Percentiles rank a stretch among this genome's conserved stretches.
These are phyloP conservation scores for Fusarium caatingaense DNA, from an alignment of 2,329 filamentous ascomycete species.

Conservation along the genomic window DNA sequence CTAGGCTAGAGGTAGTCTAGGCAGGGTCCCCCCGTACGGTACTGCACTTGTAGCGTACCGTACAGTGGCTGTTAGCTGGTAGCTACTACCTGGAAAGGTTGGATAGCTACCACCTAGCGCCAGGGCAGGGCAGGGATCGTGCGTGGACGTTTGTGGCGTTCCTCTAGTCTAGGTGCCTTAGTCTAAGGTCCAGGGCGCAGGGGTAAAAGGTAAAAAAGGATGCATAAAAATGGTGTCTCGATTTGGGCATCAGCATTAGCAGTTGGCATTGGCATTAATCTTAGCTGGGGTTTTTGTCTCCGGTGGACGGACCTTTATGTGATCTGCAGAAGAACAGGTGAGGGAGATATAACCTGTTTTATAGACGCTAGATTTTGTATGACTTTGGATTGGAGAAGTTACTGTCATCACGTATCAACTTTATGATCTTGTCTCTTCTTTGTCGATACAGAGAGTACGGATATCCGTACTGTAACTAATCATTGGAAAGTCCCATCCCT, in stretches of 20 bases:
- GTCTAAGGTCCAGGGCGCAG: constrained; percentile 11
- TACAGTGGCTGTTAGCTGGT: neutral
- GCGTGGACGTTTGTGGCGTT: constrained; percentile 34
- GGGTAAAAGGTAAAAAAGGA: constrained; percentile 18
- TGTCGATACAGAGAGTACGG: neutral
- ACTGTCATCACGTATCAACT: neutral
- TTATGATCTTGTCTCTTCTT: neutral
- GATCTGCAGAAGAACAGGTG: constrained; percentile 21
- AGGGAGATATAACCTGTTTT: constrained; percentile 5
- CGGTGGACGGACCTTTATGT: constrained; percentile 36
- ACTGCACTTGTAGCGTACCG: constrained; percentile 2
- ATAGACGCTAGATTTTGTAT: neutral
- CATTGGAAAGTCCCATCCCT: neutral
- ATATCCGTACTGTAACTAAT: neutral
- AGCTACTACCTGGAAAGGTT: constrained; percentile 4
- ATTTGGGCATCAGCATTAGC: constrained; percentile 14
- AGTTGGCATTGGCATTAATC: constrained; percentile 3
- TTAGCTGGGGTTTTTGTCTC: neutral
- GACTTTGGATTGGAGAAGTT: neutral
- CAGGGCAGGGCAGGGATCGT: constrained; percentile 13
- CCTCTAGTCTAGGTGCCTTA: neutral
- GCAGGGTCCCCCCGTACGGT: neutral
- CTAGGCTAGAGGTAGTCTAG: neutral
- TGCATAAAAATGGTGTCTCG: constrained; percentile 19
- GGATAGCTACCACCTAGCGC: constrained; percentile 1